phyloP scores from a whole-genome alignment of 2,329 filamentous ascomycete species.

The Cladosporium sp. region DNA sequence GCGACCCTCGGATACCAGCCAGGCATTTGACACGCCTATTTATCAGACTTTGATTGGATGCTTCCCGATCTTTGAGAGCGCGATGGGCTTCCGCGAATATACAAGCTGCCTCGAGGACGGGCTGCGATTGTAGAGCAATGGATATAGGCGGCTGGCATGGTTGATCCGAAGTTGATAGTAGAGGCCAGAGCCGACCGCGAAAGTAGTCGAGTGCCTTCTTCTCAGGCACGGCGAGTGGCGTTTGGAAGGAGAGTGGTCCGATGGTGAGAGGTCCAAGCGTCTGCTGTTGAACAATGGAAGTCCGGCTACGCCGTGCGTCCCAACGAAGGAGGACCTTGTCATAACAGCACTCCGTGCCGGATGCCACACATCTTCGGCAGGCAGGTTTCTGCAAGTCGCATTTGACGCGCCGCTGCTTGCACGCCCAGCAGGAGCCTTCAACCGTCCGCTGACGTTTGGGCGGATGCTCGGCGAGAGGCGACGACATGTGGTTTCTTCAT shows the following conservation, averaged over 20 bases:
- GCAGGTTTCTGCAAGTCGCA: constrained; percentile 43
- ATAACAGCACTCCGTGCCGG: constrained; percentile 8
- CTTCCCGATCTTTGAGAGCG: constrained; percentile 7
- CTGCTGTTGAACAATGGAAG: not conserved
- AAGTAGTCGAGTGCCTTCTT: constrained; percentile 13
- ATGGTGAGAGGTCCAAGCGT: constrained; percentile 8
- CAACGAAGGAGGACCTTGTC: constrained; percentile 10
- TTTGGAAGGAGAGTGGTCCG: constrained; percentile 11
- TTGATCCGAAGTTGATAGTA: constrained; percentile 10
- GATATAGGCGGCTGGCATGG: constrained; percentile 12
- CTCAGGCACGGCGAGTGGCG: constrained; percentile 9
- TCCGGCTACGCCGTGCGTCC: constrained; percentile 6
- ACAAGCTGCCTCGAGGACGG: constrained; percentile 8
- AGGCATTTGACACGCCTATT: constrained; percentile 9
- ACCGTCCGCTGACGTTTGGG: constrained; percentile 12
- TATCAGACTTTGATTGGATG: constrained; percentile 8
- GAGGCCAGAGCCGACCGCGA: constrained; percentile 7
- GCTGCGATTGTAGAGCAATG: constrained; percentile 5
- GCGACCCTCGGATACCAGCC: constrained; percentile 1
- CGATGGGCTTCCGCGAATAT: constrained; percentile 11
- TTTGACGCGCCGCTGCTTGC: constrained; percentile 39
- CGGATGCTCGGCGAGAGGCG: constrained; percentile 9
- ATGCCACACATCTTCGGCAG: constrained; percentile 8
- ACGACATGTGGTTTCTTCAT: constrained; percentile 11
- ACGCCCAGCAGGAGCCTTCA: constrained; percentile 41